Evolutionary conservation across 169 alveolate species (phyloP), one percentile per base, ranked within the genome.

Genomic region (Plasmodium gonderi): DNA sequence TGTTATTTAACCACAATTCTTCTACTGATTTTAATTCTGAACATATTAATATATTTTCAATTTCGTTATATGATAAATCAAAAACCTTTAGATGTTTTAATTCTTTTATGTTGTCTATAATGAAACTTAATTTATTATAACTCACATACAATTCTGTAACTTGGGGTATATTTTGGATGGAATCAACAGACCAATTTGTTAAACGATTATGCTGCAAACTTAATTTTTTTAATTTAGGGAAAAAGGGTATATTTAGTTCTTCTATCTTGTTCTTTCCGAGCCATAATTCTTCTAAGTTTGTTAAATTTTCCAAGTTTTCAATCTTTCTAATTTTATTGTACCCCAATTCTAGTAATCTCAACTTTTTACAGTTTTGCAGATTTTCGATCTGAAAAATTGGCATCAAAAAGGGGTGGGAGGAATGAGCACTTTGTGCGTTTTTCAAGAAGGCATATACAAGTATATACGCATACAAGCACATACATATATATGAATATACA

Each of bases 211-310:
- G 96, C 47, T 96, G 98, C 82, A 96, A 80, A 80, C 98, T 96
- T 49, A 95, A 91, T 74, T 90, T 96, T 87, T 91, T 92, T 81
- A 96, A 90, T 31, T 93, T 87, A 3, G 96, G 97, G 51, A 96
- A 79, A 1, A 31, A 67, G 0, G 97, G 97, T n/a, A 95, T 20
- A 7, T 75, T 47, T 87, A 96, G 78, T n/a, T 87, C 74, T 17
- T 96, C 95, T 78, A 97, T 90, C 80, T 97, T 97, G 95, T 97
- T 97, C 36, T 96, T 95, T 26, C 99, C 99, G 33, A 97, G 91
- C 98, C 98, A 97, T 51, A 97, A 95, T 68, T 97, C 97, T 75
- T 69, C 94, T 51, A 97, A 95, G 33, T 93, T 79, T 36, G 54
- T 80, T 26, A 97, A 95, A 67, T 76, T 80, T 54, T 80, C 94